Evolutionary conservation across 129 eudicot species (phyloP), one percentile per base, ranked within the genome.

Genomic region (Scalesia atractyloides): DNA sequence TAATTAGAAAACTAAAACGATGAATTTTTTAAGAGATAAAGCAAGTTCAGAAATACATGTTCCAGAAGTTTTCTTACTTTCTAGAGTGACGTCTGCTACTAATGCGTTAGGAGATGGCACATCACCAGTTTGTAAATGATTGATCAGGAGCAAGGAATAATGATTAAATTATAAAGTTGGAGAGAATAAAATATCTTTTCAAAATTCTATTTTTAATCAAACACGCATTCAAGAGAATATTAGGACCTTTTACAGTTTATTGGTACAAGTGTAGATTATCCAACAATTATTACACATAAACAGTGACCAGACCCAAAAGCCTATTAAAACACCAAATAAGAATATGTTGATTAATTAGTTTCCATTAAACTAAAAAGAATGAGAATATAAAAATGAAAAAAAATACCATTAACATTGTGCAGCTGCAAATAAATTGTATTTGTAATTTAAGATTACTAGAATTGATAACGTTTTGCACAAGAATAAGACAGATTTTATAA

Each of bases 101-200:
- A 71, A 17, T 36, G 16, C 53, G 16, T 48, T 17, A 48, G 53
- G n/a, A 51, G 60, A 39, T 24, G 19, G 13, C 4, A 36, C n/a
- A 10, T 41, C 76, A 57, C 43, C 46, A 8, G 46, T 72, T 20
- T 22, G 54, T 71, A 68, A 68, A 48, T 68, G 46, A 68, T 48
- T 68, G 30, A 17, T 39, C 9, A 16, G 50, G 56, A 58, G 47
- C 58, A 72, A 59, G 58, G 68, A 58, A 72, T 72, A 3, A 43
- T 15, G 67, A 72, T 66, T 44, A 22, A 19, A 66, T 47, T 47
- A 47, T 9, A 47, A 47, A 0, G 9, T 47, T 47, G 51, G 51
- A 47, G 15, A 14, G 14, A 36, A 36, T 3, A 36, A 5, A 3
- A 3, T 36, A 36, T 36, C 41, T 36, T 36, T 36, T 36, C 51